Evolutionary conservation across 139 green algal species (phyloP).

Genomic region (Tetradesmus lagerheimii): DNA sequence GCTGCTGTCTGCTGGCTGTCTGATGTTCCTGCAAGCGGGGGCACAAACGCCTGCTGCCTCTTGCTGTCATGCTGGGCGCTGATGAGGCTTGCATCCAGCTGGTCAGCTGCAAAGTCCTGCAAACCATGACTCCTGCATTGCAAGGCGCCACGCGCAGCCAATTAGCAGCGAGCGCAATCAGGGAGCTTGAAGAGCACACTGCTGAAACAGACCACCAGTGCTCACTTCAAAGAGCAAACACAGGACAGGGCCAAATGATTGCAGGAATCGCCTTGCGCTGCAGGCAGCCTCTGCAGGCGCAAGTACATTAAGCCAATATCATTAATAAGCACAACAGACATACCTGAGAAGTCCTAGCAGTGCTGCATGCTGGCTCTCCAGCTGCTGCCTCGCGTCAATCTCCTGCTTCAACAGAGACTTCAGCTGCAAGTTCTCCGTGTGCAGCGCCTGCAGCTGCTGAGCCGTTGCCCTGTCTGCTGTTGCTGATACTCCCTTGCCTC

Average conservation of each 20-base stretch:
- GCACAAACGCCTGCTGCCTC: background rate
- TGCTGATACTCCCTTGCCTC: background rate
- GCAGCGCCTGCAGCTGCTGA: constrained; percentile 38
- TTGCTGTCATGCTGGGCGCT: background rate
- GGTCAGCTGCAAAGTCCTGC: background rate
- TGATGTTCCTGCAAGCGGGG: background rate
- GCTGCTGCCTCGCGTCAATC: background rate
- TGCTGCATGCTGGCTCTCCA: constrained; percentile 23
- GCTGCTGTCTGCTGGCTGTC: background rate
- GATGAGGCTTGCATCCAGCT: background rate
- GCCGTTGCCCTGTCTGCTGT: background rate
- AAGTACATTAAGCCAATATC: too few relatives aligned
- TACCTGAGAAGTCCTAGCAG: constrained; percentile 31
- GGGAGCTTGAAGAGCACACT: too few relatives aligned
- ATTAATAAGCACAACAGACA: background rate
- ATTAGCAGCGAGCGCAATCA: too few relatives aligned
- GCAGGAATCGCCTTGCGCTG: too few relatives aligned
- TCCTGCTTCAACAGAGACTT: constrained; percentile 20
- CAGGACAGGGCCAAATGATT: too few relatives aligned
- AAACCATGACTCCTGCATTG: background rate
- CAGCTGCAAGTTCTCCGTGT: constrained; percentile 39
- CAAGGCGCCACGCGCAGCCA: background rate
- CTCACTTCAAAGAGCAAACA: too few relatives aligned
- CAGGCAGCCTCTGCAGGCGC: too few relatives aligned
- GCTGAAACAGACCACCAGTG: too few relatives aligned